Evolutionary conservation across 331 rosid genomes (phyloP), one percentile per base, ranked within the genome.

Genomic region (Acacia concinna): DNA sequence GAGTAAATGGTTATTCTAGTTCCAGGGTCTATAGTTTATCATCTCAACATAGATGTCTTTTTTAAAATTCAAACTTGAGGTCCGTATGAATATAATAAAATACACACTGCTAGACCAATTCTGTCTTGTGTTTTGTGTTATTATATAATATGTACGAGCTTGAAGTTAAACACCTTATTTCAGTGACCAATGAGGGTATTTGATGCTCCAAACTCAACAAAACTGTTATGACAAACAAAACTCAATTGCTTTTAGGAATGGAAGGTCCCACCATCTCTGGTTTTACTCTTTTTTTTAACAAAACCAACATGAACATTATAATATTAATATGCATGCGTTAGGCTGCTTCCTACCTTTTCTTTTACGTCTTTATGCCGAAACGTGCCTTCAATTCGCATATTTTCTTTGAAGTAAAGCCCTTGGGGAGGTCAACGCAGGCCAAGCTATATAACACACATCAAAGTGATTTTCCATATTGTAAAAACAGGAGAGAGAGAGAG

Each of bases 1-100:
- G 11, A 38, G 0, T 0, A 8, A 1, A 2, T 0, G 2, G 41
- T 0, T 38, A 8, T 11, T 0, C 1, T 0, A 35, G 8, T 35
- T 35, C 6, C 1, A 1, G 7, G 9, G 4, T 6, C 7, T 4
- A 5, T 37, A 2, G 40, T 9, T 37, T 37, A 0, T 8, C 38
- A 8, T 37, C 6, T 1, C 8, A 37, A 6, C 6, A 37, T 37
- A 6, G 1, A 9, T 6, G 7, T 37, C 9, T 35, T 0, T 1
- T 1, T 6, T 6, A 1, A 9, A 6, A 37, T 37, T 37, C 9
- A 37, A 4, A 37, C 10, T 37, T 0, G 8, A 37, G 1, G n/a
- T n/a, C n/a, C n/a, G n/a, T n/a, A n/a, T n/a, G n/a, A n/a, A n/a
- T n/a, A n/a, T n/a, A n/a, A n/a, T n/a, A n/a, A n/a, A n/a, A n/a